Evolutionary conservation across 2,329 filamentous ascomycete species (phyloP), one percentile per base, ranked within the genome.

Genomic region (Alternaria arbusti): DNA sequence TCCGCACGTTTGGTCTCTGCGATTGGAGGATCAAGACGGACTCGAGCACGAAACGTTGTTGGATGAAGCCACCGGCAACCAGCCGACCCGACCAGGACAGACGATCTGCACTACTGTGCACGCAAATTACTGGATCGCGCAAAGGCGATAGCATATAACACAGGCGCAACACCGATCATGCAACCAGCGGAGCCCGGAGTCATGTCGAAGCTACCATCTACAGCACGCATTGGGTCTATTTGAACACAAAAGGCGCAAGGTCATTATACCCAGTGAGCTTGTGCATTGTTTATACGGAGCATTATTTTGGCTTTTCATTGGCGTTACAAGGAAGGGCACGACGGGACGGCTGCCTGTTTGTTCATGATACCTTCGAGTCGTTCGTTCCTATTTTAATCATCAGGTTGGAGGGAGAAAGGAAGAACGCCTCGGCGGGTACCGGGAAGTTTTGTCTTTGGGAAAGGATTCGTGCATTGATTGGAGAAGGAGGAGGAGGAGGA

Each of bases 331-430:
- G 25, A 56, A 20, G 43, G 43, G 43, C 36, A 56, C 15, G 26
- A 47, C 52, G 43, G 47, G 55, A 62, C 46, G 47, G 59, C 40
- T 43, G 55, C 52, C 23, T 50, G 40, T 43, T 23, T 22, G 32
- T 43, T 58, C 40, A 62, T 62, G 59, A 62, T 62, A 62, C 55
- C 59, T 62, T 59, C 56, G 49, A 32, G 50, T 51, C 45, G 40
- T 62, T 58, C 49, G 47, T 32, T 62, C 32, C 40, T 30, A 36
- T 57, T 61, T 22, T 57, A 61, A 61, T 61, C 45, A 57, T 15
- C 1, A 36, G 54, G 32, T 23, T 57, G 12, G 25, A 30, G 26
- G 30, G 36, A 26, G 52, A 43, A 32, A 15, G 32, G 58, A 40
- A 26, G 30, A 44, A 49, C 30, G 44, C 45, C 26, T 61, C 51